Evolutionary conservation across 768 basidiomycete species (phyloP).

Genomic region (Boletus speciosus): DNA sequence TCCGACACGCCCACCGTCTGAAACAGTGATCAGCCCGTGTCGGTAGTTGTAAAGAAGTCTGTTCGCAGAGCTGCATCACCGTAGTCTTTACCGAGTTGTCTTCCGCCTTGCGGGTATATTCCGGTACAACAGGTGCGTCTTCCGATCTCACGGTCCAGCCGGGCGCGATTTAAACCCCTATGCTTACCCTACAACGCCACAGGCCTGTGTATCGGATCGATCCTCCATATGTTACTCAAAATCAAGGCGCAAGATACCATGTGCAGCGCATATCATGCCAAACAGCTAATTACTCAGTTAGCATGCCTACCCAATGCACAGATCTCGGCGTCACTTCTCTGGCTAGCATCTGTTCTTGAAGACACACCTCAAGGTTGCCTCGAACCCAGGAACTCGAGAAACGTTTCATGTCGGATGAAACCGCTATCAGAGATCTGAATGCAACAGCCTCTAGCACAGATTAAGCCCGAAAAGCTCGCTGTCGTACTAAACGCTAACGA

Average conservation of each 20-base stretch:
- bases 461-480: conserved; percentile 25
- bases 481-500: conserved; percentile 13
- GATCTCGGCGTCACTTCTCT: background rate
- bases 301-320: background rate
- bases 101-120: background rate
- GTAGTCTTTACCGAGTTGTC: background rate
- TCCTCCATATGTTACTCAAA: background rate
- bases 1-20: conserved; percentile 2
- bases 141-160: background rate
- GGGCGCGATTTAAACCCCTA: background rate
- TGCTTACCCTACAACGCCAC: conserved; percentile 2
- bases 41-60: background rate
- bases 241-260: background rate
- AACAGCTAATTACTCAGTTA: background rate
- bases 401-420: conserved; percentile 18
- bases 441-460: conserved; percentile 26
- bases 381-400: conserved; percentile 21
- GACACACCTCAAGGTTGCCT: conserved; percentile 16
- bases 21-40: background rate
- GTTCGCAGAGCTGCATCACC: background rate
- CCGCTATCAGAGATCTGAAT: conserved; percentile 30
- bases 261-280: background rate
- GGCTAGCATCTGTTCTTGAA: background rate
- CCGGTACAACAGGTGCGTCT: background rate
- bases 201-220: background rate